Evolutionary conservation across 768 basidiomycete species (phyloP).

Genomic region (Glaciozyma martinii): DNA sequence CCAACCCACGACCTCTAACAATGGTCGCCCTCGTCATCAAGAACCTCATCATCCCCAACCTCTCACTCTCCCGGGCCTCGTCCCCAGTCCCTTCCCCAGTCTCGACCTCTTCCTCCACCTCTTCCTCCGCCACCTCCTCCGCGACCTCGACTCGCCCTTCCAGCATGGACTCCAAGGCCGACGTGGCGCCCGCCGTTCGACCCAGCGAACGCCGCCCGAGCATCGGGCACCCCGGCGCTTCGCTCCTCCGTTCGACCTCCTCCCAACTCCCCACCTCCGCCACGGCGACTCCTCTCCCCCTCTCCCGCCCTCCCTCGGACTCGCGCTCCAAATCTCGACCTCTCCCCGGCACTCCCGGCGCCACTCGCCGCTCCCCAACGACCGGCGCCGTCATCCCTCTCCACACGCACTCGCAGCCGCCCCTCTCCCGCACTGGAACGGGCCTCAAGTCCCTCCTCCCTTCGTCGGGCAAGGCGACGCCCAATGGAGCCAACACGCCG

Average conservation of each 20-base stretch:
- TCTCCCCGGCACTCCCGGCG: neutral
- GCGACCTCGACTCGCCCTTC: neutral
- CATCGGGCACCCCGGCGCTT: neutral
- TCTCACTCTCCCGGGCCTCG: slow-evolving; percentile 15
- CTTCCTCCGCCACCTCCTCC: slow-evolving; percentile 14
- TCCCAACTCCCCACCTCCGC: neutral
- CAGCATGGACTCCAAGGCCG: neutral
- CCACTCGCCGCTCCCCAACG: neutral
- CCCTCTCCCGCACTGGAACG: neutral
- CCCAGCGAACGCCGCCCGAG: neutral
- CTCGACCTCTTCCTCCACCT: slow-evolving; percentile 9
- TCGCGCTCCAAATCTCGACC: neutral
- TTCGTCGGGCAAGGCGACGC: neutral
- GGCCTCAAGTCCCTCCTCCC: neutral
- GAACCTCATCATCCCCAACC: slow-evolving; percentile 16
- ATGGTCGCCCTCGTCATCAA: slow-evolving; percentile 8
- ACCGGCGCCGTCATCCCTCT: no score
- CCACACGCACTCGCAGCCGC: neutral
- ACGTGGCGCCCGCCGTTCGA: neutral
- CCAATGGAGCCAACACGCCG: neutral
- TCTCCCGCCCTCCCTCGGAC: neutral
- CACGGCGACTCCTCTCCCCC: neutral
- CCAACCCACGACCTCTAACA: neutral
- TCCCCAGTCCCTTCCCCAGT: neutral
- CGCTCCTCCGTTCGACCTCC: neutral